Conservation (phyloP, 495 filamentous ascomycete genomes). For the Choiromyces venosus region DNA sequence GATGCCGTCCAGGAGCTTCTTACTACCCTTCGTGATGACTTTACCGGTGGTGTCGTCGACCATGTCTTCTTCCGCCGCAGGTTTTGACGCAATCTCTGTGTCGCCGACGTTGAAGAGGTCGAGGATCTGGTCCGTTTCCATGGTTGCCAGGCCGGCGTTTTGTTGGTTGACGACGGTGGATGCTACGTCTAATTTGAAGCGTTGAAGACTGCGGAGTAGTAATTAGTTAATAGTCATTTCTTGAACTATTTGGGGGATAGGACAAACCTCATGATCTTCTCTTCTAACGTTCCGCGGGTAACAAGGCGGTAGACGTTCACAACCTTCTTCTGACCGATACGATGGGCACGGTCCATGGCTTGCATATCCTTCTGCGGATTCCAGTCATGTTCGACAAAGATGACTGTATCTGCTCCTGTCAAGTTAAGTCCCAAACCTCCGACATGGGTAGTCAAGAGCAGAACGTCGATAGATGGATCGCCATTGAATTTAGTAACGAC, state of each 20-base stretch:
- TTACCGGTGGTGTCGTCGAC: conserved; percentile 87
- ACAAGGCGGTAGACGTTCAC: conserved; percentile 98
- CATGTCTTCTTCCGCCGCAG: conserved; percentile 76
- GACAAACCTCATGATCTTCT: conserved; percentile 89
- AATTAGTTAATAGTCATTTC: conserved; percentile 10
- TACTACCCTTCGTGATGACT: conserved; percentile 91
- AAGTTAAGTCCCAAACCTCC: conserved; percentile 92
- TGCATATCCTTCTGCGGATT: conserved; percentile 98
- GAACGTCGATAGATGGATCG: conserved; percentile 87
- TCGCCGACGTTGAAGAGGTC: conserved; percentile 93
- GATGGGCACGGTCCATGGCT: conserved; percentile 97
- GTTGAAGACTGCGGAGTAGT: conserved; percentile 64
- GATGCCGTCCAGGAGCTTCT: conserved; percentile 83
- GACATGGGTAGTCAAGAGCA: conserved; percentile 89
- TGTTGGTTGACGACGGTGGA: conserved; percentile 98
- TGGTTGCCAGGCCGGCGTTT: conserved; percentile 87
- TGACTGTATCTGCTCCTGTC: conserved; percentile 95
- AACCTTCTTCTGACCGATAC: conserved; percentile 98
- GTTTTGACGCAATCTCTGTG: conserved; percentile 59
- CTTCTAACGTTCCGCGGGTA: conserved; percentile 89
- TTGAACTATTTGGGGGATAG: conserved; percentile 9
- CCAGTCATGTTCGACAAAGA: conserved; percentile 99
- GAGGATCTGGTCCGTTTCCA: conserved; percentile 97
- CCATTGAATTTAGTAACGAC: conserved; percentile 98
- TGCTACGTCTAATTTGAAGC: conserved; percentile 99